Percentiles rank a stretch among this genome's conserved stretches.
Evolutionary conservation across 1,284 basidiomycete genomes (phyloP).

Genomic region (Anthracocystis setariae): DNA sequence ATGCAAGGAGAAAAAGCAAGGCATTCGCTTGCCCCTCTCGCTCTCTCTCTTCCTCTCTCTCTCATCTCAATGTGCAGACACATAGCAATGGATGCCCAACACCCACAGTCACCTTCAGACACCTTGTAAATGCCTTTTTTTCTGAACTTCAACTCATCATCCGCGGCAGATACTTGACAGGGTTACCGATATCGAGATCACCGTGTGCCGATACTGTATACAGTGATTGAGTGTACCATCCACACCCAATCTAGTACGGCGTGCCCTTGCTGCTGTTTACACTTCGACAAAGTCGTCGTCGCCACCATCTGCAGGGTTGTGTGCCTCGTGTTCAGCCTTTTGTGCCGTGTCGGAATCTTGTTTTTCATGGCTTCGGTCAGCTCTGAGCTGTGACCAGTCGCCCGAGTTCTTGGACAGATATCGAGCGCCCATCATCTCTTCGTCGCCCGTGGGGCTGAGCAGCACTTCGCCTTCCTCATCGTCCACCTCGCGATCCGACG

Average conservation of each 20-base stretch:
- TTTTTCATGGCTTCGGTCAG: not conserved
- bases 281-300: constrained; percentile 46
- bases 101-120: too few relatives aligned
- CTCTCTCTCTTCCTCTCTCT: too few relatives aligned
- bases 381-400: constrained; percentile 42
- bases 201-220: not conserved
- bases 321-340: not conserved
- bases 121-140: too few relatives aligned
- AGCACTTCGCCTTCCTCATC: constrained; percentile 17
- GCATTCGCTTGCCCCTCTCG: too few relatives aligned
- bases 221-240: too few relatives aligned
- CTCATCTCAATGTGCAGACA: too few relatives aligned
- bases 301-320: constrained; percentile 3
- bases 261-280: constrained; percentile 1
- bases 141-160: too few relatives aligned
- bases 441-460: constrained; percentile 22
- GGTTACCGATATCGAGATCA: too few relatives aligned
- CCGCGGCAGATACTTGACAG: too few relatives aligned
- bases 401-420: constrained; percentile 29
- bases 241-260: too few relatives aligned
- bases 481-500: not conserved
- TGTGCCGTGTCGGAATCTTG: not conserved
- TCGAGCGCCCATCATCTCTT: constrained; percentile 25
- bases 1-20: too few relatives aligned
- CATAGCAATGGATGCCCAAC: too few relatives aligned